Base-by-base conservation (phyloP, 2,329 filamentous ascomycete species). In the Rutstroemia sp. region DNA sequence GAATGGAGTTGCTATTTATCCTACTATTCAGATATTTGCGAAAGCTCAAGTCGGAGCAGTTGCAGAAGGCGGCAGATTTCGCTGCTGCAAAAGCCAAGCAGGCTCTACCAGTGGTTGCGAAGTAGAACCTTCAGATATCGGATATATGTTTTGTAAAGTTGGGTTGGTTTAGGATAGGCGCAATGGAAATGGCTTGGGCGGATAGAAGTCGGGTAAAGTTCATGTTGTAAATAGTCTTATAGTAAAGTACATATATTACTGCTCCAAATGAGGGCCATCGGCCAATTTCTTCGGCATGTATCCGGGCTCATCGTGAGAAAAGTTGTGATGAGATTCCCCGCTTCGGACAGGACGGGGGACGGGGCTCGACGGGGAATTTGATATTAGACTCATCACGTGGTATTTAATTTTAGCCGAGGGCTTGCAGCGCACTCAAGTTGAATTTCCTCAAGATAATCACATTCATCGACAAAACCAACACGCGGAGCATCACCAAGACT, bases 1-100 rank as follows among this genome's bases (percentile, higher is more conserved):
- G 89, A 64, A 89, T 97, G 73, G 94, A 97, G 71, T 75, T 97
- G 16, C 71, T 91, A 46, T 97, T 96, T 70, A 77, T 97, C 60
- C 75, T 96, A 27, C 79, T 99, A 51, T 85, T 96, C 72, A 83
- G 89, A 65, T 95, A 94, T 66, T 69, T 96, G 53, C 82, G 84
- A 63, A 82, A 84, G 63, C 65, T 95, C 57, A 83, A 82, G 65
- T 79, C 84, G 46, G 78, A 87, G 63, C 86, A 87, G 69, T 75
- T 95, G 45, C 79, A 82, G 62, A 87, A 85, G 57, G 76, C 84
- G 16, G 83, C 84, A 12, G 78, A 83, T 51, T 66, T 83, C 51
- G 83, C 86, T 9, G 81, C 85, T 4, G 75, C 79, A 27, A 84
- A 82, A 67, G 78, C 81, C 6, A 87, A 67, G 48, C 51, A 62